Evolutionary conservation across 2,329 filamentous ascomycete genomes (phyloP).

Genomic region (Penicillium freii): DNA sequence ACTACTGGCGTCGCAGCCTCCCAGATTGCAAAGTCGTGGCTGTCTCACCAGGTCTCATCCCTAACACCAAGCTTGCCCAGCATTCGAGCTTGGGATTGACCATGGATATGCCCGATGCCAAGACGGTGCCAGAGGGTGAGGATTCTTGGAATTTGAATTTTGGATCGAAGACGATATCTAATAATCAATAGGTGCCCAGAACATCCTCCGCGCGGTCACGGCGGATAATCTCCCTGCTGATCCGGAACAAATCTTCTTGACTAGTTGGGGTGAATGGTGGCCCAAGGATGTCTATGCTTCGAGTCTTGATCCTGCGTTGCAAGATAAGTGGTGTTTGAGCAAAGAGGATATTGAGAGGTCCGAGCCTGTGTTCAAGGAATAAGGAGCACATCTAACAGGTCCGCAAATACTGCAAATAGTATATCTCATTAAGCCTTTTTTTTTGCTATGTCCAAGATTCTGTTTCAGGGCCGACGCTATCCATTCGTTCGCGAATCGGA

Average conservation of each 20-base stretch:
- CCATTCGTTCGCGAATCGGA: neutral
- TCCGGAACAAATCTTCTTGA: constrained; percentile 27
- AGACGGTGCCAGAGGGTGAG: constrained; percentile 26
- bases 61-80: constrained; percentile 21
- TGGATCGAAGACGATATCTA: neutral
- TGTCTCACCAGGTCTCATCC: constrained; percentile 26
- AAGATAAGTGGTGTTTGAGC: constrained; percentile 28
- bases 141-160: neutral
- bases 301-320: constrained; percentile 21
- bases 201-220: constrained; percentile 23
- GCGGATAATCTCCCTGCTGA: constrained; percentile 21
- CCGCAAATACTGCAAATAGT: neutral
- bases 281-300: constrained; percentile 25
- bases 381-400: neutral
- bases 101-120: constrained; percentile 28
- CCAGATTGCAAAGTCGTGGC: constrained; percentile 23
- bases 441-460: neutral
- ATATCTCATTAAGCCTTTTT: too few relatives aligned
- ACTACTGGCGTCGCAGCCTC: constrained; percentile 27
- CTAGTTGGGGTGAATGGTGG: constrained; percentile 33
- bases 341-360: constrained; percentile 25
- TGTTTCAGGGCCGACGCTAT: neutral
- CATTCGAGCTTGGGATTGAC: constrained; percentile 11
- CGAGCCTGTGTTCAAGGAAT: constrained; percentile 10
- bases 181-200: constrained; percentile 21